Evolutionary conservation across 2,329 filamentous ascomycete species (phyloP), one percentile per base, ranked within the genome.

Genomic region (Dichotomopilus funicola): DNA sequence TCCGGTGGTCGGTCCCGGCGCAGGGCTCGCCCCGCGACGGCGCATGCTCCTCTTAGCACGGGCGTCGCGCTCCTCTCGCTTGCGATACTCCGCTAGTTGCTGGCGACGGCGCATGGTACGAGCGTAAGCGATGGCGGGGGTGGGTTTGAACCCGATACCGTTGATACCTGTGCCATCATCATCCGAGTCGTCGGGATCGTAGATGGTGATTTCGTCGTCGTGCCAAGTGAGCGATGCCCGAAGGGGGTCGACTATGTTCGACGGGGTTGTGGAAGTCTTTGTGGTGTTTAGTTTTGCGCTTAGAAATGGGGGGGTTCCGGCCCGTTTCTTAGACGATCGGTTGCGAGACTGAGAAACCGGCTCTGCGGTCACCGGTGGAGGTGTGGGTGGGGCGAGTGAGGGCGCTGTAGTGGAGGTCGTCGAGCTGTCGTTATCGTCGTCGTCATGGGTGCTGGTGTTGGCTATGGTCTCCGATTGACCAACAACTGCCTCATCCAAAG

Each of bases 131-230:
- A 85, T 73, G 19, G 81, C 81, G 5, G 82, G 75, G 0, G 82
- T 85, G 2, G 83, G 83, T 62, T 77, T 81, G 70, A 86, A 87
- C 0, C 83, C 83, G 57, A 87, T 81, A 5, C 83, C 83, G 65
- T 87, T 86, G 64, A 87, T 81, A 27, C 83, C 83, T 3, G 78
- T 80, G 50, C 83, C 83, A 64, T 87, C 83, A 63, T 87, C 83
- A 59, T 87, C 83, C 59, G 79, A 76, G 64, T 86, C 83, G 42
- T 82, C 73, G 0, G 82, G 80, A 61, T 85, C 79, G 66, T 86
- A 83, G 34, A 85, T 75, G 1, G 83, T 86, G 58, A 87, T 86
- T 65, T 86, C 83, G 61, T 86, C 79, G 60, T 85, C 81, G 63
- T 82, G 82, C 83, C 83, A 87, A 1, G 83, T 86, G 51, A 86